phyloP scores from a whole-genome alignment of 148 eudicot genomes.

The Nepenthes gracilis region DNA sequence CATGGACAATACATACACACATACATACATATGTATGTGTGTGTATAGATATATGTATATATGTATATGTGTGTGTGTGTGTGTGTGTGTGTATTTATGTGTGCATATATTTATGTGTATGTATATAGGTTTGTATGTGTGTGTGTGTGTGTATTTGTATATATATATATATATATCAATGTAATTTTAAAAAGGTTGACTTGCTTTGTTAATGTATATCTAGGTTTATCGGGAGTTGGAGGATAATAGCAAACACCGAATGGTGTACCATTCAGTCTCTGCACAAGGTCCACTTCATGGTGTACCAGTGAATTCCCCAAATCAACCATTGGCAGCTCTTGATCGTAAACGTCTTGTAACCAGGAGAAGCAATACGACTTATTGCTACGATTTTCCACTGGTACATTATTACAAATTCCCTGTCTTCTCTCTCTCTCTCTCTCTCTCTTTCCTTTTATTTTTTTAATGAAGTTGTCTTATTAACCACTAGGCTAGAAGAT shows the following conservation, averaged over 20 bases:
- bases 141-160: no score
- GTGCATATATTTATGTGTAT: no score
- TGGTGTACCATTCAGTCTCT: constrained; percentile 60
- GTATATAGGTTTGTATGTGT: no score
- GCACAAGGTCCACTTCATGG: constrained; percentile 52
- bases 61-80: no score
- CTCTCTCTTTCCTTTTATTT: neutral
- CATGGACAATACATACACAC: no score
- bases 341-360: constrained; percentile 81
- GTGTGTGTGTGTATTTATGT: no score
- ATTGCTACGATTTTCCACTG: constrained; percentile 97
- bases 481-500: neutral
- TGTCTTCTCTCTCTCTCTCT: neutral
- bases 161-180: no score
- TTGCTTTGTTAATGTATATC: neutral
- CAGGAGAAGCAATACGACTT: constrained; percentile 89
- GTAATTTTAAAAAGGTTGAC: no score
- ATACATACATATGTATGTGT: no score
- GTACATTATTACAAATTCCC: constrained; percentile 17
- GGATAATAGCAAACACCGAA: constrained; percentile 37
- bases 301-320: constrained; percentile 54
- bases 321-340: constrained; percentile 63
- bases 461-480: neutral
- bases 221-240: constrained; percentile 90
- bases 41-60: no score